Conservation (phyloP, 805 yeast genomes). For the Pichia nanzhaoensis region DNA sequence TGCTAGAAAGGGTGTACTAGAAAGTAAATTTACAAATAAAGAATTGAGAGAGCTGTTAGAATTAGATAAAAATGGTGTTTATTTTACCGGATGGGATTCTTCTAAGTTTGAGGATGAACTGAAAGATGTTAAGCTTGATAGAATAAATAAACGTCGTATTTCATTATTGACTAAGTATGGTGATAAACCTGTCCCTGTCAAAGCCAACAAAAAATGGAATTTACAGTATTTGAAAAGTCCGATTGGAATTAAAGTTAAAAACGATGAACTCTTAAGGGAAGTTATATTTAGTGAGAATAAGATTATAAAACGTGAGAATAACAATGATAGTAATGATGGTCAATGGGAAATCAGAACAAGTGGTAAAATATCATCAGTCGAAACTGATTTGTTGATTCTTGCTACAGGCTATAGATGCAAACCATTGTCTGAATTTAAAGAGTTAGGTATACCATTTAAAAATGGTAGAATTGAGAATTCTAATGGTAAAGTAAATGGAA, state of each 20-base stretch:
- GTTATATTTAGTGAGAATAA: constrained; percentile 45
- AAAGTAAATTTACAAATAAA: constrained; percentile 86
- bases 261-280: constrained; percentile 35
- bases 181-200: not conserved
- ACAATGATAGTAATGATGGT: too few relatives aligned
- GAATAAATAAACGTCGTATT: constrained; percentile 60
- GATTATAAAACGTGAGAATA: constrained; percentile 27
- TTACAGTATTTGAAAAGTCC: constrained; percentile 71
- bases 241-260: constrained; percentile 35
- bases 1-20: constrained; percentile 80
- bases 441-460: constrained; percentile 40
- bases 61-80: constrained; percentile 37
- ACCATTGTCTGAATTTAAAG: constrained; percentile 53
- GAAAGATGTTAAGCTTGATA: constrained; percentile 29
- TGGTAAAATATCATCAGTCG: constrained; percentile 21
- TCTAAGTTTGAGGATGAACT: constrained; percentile 30
- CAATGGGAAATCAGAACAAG: constrained; percentile 28
- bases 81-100: constrained; percentile 41
- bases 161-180: constrained; percentile 53
- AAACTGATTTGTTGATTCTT: constrained; percentile 63
- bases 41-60: constrained; percentile 82
- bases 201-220: constrained; percentile 44
- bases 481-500: constrained; percentile 37
- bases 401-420: constrained; percentile 79
- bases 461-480: constrained; percentile 41